phyloP scores from a whole-genome alignment of 2,329 filamentous ascomycete species.

The Tolypocladium album region DNA sequence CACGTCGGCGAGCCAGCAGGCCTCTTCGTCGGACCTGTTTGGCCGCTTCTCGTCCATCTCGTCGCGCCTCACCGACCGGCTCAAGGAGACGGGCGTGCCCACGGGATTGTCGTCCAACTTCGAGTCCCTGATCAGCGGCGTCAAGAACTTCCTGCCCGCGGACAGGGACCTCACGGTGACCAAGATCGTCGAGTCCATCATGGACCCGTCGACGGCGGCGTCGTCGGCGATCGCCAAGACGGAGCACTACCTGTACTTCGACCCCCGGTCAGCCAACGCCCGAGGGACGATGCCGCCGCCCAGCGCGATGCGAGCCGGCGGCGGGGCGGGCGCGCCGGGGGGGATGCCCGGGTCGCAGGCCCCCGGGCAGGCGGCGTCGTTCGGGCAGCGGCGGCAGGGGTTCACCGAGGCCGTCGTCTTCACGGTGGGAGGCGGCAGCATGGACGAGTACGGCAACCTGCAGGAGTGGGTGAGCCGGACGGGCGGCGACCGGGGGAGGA shows the following conservation, averaged over 20 bases:
- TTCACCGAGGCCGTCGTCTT: conserved; percentile 92
- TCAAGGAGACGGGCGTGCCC: conserved; percentile 81
- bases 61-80: conserved; percentile 81
- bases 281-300: conserved; percentile 83
- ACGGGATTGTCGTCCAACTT: conserved; percentile 64
- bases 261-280: conserved; percentile 86
- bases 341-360: conserved; percentile 38
- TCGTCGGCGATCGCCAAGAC: conserved; percentile 93
- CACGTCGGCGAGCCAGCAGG: conserved; percentile 48
- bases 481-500: conserved; percentile 52
- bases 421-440: conserved; percentile 88
- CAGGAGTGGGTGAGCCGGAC: conserved; percentile 90
- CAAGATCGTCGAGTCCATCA: conserved; percentile 95
- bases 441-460: conserved; percentile 97
- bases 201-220: conserved; percentile 86
- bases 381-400: conserved; percentile 81
- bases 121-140: conserved; percentile 85
- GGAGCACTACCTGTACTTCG: conserved; percentile 94
- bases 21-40: conserved; percentile 66
- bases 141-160: conserved; percentile 95
- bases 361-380: conserved; percentile 66
- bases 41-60: conserved; percentile 88
- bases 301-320: conserved; percentile 42
- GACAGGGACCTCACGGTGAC: conserved; percentile 95
- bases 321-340: conserved; percentile 31